Base-by-base conservation (phyloP, 2,329 filamentous ascomycete genomes). In the Colletotrichum endophyticum region DNA sequence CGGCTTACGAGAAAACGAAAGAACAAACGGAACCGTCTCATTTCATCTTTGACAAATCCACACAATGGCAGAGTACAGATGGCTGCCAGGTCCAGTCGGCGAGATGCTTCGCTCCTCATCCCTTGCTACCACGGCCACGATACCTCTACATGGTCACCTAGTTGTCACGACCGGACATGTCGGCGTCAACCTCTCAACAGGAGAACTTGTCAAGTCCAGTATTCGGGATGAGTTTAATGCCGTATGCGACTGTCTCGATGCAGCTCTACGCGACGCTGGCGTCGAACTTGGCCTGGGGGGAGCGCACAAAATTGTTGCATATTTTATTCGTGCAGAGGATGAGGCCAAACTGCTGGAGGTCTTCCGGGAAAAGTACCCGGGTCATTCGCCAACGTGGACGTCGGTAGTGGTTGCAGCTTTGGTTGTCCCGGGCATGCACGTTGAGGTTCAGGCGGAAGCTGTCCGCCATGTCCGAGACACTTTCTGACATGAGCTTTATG, bases 401-500 rank as follows among this genome's bases (percentile, higher is more conserved):
- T 79, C 78, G 2, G 77, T 79, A 13, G 77, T 79, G 13, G 78
- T 79, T 59, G 66, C 70, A 3, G 75, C 22, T 19, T 63, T 79
- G 12, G 70, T 79, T 53, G 78, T 78, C n/a, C 72, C 75, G 12
- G 75, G 72, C n/a, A 73, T 78, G 67, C 70, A 79, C 22, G 67
- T 59, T 2, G 78, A 79, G 71, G 61, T 79, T 16, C 78, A 78
- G n/a, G 78, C 75, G 3, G 78, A 79, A 63, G 77, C 70, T 15
- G 66, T 78, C 22, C 49, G 66, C 12, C 8, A 6, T 56, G 64
- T 4, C 27, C 25, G 25, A 49, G 39, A 44, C 3, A n/a, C 16
- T 44, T 44, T 44, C 16, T 44, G 39, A n/a, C 5, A 44, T 44
- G 36, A 36, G 15, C 34, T 36, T 36, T 1, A 4, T 36, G 15